phyloP scores from a whole-genome alignment of 2,329 filamentous ascomycete species.

The Stylonectria norvegica region DNA sequence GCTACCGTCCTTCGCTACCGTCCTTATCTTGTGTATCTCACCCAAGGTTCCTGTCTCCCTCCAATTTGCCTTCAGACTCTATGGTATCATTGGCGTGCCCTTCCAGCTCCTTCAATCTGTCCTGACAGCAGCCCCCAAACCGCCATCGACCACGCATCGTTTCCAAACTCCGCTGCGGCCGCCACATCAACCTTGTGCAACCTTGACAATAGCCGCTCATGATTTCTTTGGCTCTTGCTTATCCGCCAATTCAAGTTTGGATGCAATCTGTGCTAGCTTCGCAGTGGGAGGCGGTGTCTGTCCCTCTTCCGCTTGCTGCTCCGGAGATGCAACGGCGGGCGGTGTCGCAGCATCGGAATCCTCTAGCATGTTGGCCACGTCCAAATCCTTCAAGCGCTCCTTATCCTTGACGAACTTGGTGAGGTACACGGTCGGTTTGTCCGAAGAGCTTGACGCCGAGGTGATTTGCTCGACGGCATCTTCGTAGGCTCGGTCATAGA shows the following conservation, averaged over 20 bases:
- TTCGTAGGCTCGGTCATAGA: constrained; percentile 86
- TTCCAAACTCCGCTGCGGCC: constrained; percentile 3
- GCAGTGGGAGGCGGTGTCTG: constrained; percentile 12
- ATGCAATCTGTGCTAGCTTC: constrained; percentile 21
- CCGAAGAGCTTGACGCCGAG: constrained; percentile 33
- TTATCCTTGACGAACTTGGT: constrained; percentile 47
- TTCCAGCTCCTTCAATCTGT: constrained; percentile 8
- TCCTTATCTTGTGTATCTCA: constrained; percentile 11
- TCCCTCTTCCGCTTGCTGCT: constrained; percentile 6
- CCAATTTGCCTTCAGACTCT: not conserved
- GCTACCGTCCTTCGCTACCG: too few relatives aligned
- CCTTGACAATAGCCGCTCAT: not conserved
- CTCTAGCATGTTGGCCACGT: constrained; percentile 33
- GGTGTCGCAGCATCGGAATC: constrained; percentile 19
- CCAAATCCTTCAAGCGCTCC: constrained; percentile 37
- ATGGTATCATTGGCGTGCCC: constrained; percentile 10
- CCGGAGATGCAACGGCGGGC: constrained; percentile 1
- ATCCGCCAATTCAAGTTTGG: constrained; percentile 19
- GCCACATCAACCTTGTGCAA: not conserved
- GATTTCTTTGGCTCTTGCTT: constrained; percentile 1
- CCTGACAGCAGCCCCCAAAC: constrained; percentile 3
- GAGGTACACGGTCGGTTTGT: constrained; percentile 45
- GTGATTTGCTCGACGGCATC: constrained; percentile 70
- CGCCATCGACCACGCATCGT: constrained; percentile 6
- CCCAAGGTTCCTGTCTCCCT: constrained; percentile 2